These are phyloP conservation scores for Acer yangbiense DNA, from an alignment of 345 rosid genomes.

Conservation along the genomic window DNA sequence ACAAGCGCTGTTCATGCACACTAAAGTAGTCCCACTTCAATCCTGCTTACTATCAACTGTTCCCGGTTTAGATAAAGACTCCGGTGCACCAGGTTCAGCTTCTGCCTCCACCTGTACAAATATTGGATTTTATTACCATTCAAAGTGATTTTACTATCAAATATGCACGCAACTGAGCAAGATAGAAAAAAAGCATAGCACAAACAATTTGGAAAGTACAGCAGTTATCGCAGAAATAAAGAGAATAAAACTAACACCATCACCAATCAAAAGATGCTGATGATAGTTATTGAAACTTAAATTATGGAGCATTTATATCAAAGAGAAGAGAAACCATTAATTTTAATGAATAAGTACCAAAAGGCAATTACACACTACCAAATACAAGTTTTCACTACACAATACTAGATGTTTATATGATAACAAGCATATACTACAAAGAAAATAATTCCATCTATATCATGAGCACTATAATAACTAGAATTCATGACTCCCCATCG, in stretches of 20 bases:
- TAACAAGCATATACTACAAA: not conserved
- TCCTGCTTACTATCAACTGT: slow-evolving; percentile 31
- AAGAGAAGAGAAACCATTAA: not conserved
- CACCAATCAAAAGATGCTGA: not conserved
- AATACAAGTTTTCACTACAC: slow-evolving; percentile 1
- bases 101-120: slow-evolving; percentile 32
- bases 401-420: not conserved
- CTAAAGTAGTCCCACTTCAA: slow-evolving; percentile 10
- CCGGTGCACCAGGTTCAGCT: slow-evolving; percentile 19
- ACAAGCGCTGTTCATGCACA: not conserved
- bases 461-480: not conserved
- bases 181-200: not conserved
- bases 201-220: not conserved
- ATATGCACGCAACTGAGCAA: not conserved
- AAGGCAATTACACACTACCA: not conserved
- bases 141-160: not conserved
- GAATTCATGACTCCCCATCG: not conserved
- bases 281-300: not conserved
- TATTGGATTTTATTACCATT: not conserved
- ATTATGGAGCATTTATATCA: not conserved
- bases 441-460: not conserved
- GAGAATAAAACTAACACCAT: not conserved
- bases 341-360: not conserved
- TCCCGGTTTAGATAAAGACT: slow-evolving; percentile 25
- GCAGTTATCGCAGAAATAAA: not conserved